phyloP scores from a whole-genome alignment of 768 basidiomycete genomes.

The Boletus barrowsii region DNA sequence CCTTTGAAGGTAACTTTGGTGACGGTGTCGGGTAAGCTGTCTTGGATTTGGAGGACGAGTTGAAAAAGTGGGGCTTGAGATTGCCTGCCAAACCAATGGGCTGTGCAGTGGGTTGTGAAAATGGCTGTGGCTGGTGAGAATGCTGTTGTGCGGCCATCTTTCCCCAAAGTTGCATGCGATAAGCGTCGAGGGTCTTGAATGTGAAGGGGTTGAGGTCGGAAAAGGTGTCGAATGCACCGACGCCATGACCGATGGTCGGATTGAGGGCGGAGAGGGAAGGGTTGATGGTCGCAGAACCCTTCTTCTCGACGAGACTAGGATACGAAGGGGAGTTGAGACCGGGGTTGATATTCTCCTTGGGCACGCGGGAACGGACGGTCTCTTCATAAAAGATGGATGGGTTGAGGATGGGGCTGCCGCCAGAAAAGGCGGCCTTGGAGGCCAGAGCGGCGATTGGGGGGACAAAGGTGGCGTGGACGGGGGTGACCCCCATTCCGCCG shows the following conservation, averaged over 20 bases:
- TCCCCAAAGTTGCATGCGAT: slow-evolving; percentile 91
- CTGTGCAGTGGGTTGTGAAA: slow-evolving; percentile 18
- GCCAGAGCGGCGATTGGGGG: slow-evolving; percentile 55
- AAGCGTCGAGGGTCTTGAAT: slow-evolving; percentile 81
- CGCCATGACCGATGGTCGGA: slow-evolving; percentile 20
- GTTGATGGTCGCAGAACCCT: slow-evolving; percentile 30
- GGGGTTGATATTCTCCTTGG: slow-evolving; percentile 28
- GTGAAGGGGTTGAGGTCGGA: slow-evolving; percentile 81
- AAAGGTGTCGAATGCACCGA: slow-evolving; percentile 69
- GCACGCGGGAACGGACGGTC: slow-evolving; percentile 20
- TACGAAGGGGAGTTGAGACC: slow-evolving; percentile 19
- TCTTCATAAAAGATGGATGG: slow-evolving; percentile 33
- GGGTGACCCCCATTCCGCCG: slow-evolving; percentile 68
- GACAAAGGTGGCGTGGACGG: slow-evolving; percentile 80
- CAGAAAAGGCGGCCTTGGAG: slow-evolving; percentile 21
- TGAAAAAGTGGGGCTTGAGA: slow-evolving; percentile 39
- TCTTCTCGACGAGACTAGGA: slow-evolving; percentile 29
- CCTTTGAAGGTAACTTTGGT: slow-evolving; percentile 29
- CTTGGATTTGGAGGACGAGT: slow-evolving; percentile 8
- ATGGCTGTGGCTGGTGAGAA: slow-evolving; percentile 39
- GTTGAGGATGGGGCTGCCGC: slow-evolving; percentile 29
- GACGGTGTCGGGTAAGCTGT: slow-evolving; percentile 43
- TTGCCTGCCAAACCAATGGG: slow-evolving; percentile 39
- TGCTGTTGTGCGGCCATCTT: slow-evolving; percentile 78
- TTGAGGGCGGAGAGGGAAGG: slow-evolving; percentile 29